phyloP scores from a whole-genome alignment of 2,329 filamentous ascomycete species.

The Cryoendolithus antarcticus region DNA sequence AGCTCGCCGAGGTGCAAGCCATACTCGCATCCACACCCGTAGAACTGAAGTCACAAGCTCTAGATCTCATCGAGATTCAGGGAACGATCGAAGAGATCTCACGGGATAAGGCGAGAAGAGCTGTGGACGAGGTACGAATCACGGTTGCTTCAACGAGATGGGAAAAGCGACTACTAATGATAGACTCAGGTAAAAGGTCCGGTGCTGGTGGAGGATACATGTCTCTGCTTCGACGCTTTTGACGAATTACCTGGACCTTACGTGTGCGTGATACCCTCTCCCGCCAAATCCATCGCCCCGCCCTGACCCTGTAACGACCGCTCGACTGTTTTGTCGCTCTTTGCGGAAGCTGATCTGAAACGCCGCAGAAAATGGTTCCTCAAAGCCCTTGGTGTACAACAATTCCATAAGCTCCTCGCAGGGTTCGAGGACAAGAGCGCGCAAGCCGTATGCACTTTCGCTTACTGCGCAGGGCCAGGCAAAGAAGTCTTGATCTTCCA shows the following conservation, averaged over 20 bases:
- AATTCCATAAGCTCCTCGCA: conserved; percentile 79
- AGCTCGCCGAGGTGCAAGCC: conserved; percentile 75
- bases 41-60: conserved; percentile 56
- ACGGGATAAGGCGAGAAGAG: conserved; percentile 69
- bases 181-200: conserved; percentile 73
- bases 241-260: conserved; percentile 90
- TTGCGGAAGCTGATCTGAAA: too few relatives aligned
- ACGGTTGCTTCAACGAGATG: not conserved
- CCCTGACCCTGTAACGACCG: not conserved
- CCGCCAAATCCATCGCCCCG: not conserved
- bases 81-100: conserved; percentile 88
- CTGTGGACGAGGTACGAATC: conserved; percentile 60
- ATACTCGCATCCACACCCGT: conserved; percentile 64
- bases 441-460: conserved; percentile 92
- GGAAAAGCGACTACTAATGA: conserved; percentile 1
- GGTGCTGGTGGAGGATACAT: conserved; percentile 91
- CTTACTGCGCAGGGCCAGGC: conserved; percentile 75
- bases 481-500: conserved; percentile 81
- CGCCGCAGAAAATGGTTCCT: conserved; percentile 99
- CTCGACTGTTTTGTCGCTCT: too few relatives aligned
- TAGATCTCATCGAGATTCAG: conserved; percentile 84
- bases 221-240: conserved; percentile 81
- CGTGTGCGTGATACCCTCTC: conserved; percentile 50
- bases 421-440: conserved; percentile 85
- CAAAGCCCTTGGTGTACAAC: conserved; percentile 64